These are phyloP conservation scores for Anthoceros angustus DNA, from an alignment of 225 moss, liverwort and hornwort species.

Conservation along the genomic window DNA sequence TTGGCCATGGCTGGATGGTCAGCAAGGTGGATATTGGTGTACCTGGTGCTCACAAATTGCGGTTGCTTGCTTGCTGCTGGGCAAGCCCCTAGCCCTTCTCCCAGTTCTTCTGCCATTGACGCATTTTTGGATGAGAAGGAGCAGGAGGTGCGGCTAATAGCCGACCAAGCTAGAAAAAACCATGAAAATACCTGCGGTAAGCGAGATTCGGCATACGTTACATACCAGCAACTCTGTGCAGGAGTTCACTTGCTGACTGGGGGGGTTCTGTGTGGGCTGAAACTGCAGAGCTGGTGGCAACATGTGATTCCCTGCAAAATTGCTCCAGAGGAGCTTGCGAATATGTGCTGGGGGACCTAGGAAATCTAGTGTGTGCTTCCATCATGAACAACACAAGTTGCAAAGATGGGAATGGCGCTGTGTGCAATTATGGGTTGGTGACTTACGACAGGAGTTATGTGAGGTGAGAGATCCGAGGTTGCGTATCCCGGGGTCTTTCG, in stretches of 20 bases:
- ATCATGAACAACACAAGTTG: not conserved
- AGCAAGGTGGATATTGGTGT: too few species aligned
- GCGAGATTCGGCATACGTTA: not conserved
- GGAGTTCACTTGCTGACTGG: not conserved
- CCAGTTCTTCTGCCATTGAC: not conserved
- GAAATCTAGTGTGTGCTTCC: not conserved
- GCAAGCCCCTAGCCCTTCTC: too few species aligned
- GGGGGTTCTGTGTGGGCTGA: not conserved
- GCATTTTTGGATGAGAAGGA: not conserved
- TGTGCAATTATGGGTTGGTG: not conserved
- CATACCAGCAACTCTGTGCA: not conserved
- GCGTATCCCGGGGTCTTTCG: not conserved
- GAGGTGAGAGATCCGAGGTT: not conserved
- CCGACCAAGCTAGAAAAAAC: not conserved
- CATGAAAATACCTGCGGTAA: not conserved
- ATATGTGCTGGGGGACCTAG: not conserved
- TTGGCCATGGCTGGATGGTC: too few species aligned
- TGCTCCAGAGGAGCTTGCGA: conserved; percentile 1
- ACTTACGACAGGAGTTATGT: not conserved
- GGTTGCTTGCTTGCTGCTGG: too few species aligned
- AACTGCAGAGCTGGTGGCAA: not conserved
- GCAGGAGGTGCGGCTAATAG: not conserved
- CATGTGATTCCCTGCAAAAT: not conserved
- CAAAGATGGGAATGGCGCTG: not conserved
- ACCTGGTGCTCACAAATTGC: too few species aligned